These are phyloP conservation scores for Thraustotheca clavata DNA, from an alignment of 352 stramenopile genomes.

Conservation along the genomic window DNA sequence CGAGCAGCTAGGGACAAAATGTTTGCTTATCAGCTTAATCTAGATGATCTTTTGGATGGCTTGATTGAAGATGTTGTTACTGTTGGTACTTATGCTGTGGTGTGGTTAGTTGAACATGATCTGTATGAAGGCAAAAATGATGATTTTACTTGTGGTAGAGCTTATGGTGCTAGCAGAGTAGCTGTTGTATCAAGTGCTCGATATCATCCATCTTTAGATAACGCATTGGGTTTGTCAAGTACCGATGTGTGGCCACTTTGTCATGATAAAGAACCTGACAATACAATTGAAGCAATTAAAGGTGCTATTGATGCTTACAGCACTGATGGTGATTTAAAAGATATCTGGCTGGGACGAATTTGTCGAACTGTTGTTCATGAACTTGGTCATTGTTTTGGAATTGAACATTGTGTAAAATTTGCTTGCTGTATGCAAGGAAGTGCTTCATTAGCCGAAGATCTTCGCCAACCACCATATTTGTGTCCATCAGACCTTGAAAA, in stretches of 20 bases:
- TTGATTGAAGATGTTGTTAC: not conserved
- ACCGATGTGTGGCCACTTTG: not conserved
- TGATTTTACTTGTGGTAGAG: not conserved
- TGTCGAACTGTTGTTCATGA: not conserved
- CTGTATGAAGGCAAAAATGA: not conserved
- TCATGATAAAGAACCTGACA: no score
- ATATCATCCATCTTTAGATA: not conserved
- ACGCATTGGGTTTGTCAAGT: not conserved
- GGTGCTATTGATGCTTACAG: not conserved
- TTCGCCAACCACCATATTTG: not conserved
- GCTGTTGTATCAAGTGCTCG: not conserved
- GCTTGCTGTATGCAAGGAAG: slow-evolving; percentile 1
- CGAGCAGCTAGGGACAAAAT: not conserved
- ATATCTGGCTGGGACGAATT: not conserved
- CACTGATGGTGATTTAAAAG: not conserved
- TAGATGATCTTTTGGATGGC: not conserved
- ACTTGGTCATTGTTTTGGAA: not conserved
- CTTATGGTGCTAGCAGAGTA: not conserved
- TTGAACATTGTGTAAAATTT: not conserved
- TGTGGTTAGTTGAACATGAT: not conserved
- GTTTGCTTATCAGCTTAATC: not conserved
- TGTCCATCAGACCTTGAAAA: not conserved
- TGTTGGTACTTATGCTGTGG: not conserved
- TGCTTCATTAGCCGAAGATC: not conserved
- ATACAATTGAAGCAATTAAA: not conserved